Evolutionary conservation across 1,284 basidiomycete genomes (phyloP), one percentile per base, ranked within the genome.

Genomic region (Apiotrichum gamsii): DNA sequence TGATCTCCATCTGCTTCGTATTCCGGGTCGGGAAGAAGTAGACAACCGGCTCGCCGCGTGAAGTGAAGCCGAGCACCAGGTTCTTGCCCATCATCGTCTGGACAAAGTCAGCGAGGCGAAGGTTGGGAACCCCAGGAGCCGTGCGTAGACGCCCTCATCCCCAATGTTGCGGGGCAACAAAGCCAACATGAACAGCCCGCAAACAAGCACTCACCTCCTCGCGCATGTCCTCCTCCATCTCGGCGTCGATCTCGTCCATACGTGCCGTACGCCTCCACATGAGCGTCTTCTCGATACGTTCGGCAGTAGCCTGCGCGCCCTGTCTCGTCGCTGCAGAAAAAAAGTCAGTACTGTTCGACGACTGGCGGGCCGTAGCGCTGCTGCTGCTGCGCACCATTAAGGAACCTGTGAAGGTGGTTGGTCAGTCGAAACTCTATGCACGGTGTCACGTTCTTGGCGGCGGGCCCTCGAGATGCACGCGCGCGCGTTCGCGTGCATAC

Each of bases 11-110:
- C 2, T 60, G 56, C 2, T 53, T 56, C 16, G 39, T 51, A 53
- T 64, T 67, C 9, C 62, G 33, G 37, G 52, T 54, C 5, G 65
- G 64, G 46, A 66, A 69, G 50, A 66, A 62, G 49, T 66, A 67
- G 4, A 67, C 43, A 39, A 69, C 53, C 1, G 67, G 67, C 42
- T 52, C 54, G 19, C 55, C 54, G n/a, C 47, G 37, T 0, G 51
- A 52, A 10, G 59, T 49, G 42, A 59, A 67, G 8, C 65, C 67
- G 39, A 61, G 37, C n/a, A 61, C 50, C 32, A 62, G 51, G 41
- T 64, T 61, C 47, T 64, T 67, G 37, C 62, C 66, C 18, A 54
- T 58, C 19, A 20, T 45, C 3, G 58, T 45, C 62, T 65, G 50
- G 6, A 28, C 25, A 28, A 28, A 14, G 19, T 28, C 25, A 28